Percentiles rank a stretch among this genome's conserved stretches.
phyloP scores from a whole-genome alignment of 2,329 filamentous ascomycete genomes.

The Hypoxylon sp. region DNA sequence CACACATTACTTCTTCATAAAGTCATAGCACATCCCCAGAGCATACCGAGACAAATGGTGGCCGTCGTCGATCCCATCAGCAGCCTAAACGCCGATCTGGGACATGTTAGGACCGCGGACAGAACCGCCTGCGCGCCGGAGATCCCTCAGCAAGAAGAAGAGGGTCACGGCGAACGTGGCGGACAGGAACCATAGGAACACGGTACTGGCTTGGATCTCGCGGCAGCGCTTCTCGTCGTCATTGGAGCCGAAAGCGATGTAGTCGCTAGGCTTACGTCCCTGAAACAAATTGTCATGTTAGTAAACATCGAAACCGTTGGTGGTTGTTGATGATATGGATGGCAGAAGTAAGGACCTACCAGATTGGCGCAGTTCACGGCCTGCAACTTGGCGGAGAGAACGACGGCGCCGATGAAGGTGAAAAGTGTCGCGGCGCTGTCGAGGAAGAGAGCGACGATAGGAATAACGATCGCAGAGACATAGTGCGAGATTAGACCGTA shows the following conservation, averaged over 20 bases:
- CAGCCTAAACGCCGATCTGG: conserved; percentile 65
- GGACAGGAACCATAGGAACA: conserved; percentile 86
- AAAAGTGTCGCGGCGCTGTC: conserved; percentile 71
- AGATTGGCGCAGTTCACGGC: conserved; percentile 76
- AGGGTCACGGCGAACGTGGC: conserved; percentile 70
- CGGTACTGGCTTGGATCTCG: conserved; percentile 80
- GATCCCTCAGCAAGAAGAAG: conserved; percentile 68
- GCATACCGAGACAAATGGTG: conserved; percentile 8
- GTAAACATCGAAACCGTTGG: background rate
- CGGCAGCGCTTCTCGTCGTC: conserved; percentile 76
- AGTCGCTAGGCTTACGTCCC: conserved; percentile 62
- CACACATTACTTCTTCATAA: conserved; percentile 26
- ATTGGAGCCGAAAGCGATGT: conserved; percentile 74
- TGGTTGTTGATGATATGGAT: background rate
- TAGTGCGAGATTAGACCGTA: conserved; percentile 55
- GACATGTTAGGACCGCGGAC: conserved; percentile 67
- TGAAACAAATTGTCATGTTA: conserved; percentile 43
- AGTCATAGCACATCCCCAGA: conserved; percentile 20
- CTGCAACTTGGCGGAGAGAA: conserved; percentile 77
- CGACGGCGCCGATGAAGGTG: conserved; percentile 78
- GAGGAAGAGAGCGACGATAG: conserved; percentile 47
- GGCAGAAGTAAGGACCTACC: conserved; percentile 58
- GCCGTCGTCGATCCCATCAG: conserved; percentile 39
- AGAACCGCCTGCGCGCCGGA: conserved; percentile 65
- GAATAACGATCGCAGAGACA: conserved; percentile 46